Evolutionary conservation across 176 grass and related monocot genomes (phyloP), one percentile per base, ranked within the genome.

Genomic region (Ampelocalamus luodianensis): DNA sequence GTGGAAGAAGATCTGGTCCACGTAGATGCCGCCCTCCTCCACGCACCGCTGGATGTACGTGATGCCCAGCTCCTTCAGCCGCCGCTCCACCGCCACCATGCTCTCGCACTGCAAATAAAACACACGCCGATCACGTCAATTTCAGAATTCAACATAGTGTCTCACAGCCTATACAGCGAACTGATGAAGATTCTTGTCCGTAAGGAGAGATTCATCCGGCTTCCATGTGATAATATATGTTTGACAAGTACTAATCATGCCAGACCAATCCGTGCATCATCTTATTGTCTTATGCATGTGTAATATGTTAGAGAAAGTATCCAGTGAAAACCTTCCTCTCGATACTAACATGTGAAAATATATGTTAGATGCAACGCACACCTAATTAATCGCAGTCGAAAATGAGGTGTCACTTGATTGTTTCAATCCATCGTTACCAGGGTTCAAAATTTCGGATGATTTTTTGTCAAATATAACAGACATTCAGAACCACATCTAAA

Each of bases 1-100:
- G 50, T 97, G 92, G 84, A 97, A 97, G 86, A 97, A 97, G 87
- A 94, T 85, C 69, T 97, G 95, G 81, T 94, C 95, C 0, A 97
- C 90, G 12, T 56, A 82, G 76, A 97, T 90, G 54, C 90, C 92
- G 5, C 87, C 88, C 15, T 97, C 95, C 81, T 95, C 90, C 44
- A 97, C 92, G 8, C 82, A 55, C 5, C 76, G 69, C 70, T 88
- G 44, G 20, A 93, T 54, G 73, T 91, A 88, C 0, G 44, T 18
- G 82, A 97, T 97, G 2, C 50, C 76, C 82, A 97, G 22, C 87
- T 97, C 92, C 69, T 83, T 82, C 0, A 97, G 87, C 3, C 84
- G 61, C 26, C 90, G 82, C 92, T 95, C 92, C 82, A 95, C 95
- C 29, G 84, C 67, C 20, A 7, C n/a, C 95, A 97, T 95, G 83